phyloP scores from a whole-genome alignment of 2,329 filamentous ascomycete species.

The Fusarium illudens region DNA sequence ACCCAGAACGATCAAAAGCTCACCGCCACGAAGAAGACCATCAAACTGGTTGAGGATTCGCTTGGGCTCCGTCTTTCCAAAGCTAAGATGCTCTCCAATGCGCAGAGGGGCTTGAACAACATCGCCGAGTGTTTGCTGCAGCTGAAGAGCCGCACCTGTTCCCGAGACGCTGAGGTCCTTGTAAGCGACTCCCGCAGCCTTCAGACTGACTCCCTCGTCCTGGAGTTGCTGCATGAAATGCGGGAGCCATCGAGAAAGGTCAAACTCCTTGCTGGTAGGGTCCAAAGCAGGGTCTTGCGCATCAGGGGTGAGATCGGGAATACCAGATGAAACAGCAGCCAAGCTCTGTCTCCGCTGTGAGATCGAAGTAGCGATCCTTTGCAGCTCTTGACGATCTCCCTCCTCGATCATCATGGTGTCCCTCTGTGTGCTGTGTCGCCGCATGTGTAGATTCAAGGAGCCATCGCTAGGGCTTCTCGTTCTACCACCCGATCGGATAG shows the following conservation, averaged over 20 bases:
- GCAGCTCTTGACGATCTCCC: neutral
- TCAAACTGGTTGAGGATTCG: neutral
- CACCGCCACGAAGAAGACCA: neutral
- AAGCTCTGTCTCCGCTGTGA: neutral
- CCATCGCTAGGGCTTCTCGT: neutral
- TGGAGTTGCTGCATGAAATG: neutral
- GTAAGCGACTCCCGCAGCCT: neutral
- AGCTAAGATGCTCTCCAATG: neutral
- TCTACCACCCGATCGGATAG: neutral
- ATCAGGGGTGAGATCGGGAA: neutral
- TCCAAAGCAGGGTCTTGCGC: neutral
- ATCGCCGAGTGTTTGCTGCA: neutral
- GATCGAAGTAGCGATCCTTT: neutral
- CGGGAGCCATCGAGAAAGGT: neutral
- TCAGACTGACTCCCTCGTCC: neutral
- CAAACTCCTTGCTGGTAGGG: neutral
- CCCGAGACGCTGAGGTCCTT: neutral
- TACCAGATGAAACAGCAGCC: neutral
- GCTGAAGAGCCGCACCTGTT: neutral
- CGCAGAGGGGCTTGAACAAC: neutral
- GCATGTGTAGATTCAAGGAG: neutral
- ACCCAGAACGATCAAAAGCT: neutral
- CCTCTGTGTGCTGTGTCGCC: neutral
- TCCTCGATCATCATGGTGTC: conserved; percentile 2
- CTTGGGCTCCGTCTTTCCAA: neutral